These are phyloP conservation scores for Calamus simplicifolius DNA, from an alignment of 176 grass and related monocot species.

Conservation along the genomic window DNA sequence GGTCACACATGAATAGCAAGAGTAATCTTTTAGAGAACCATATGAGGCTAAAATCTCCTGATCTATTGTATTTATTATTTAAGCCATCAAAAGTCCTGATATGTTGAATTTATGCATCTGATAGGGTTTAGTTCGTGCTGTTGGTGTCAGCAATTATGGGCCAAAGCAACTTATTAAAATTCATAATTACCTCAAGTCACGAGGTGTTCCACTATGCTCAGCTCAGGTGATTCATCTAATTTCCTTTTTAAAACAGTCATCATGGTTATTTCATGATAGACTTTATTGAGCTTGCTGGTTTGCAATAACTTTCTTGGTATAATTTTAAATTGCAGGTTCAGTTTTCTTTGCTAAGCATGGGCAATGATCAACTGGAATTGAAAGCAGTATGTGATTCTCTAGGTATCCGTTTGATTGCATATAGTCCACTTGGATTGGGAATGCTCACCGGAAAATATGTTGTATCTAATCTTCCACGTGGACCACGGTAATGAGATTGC, in stretches of 20 bases:
- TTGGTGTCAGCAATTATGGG: slow-evolving; percentile 91
- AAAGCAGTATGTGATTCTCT: slow-evolving; percentile 72
- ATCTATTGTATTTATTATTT: too few species aligned
- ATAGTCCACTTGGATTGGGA: slow-evolving; percentile 79
- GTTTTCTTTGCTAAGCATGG: slow-evolving; percentile 84
- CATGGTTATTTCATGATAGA: background rate
- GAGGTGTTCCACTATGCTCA: slow-evolving; percentile 73
- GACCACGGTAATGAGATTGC: slow-evolving; percentile 46
- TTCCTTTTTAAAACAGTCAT: background rate
- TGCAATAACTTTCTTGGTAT: background rate
- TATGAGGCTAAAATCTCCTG: too few species aligned
- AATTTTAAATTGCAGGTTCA: slow-evolving; percentile 45
- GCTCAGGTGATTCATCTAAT: slow-evolving; percentile 58
- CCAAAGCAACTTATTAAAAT: slow-evolving; percentile 93
- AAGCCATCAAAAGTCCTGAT: background rate
- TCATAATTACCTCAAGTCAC: slow-evolving; percentile 50
- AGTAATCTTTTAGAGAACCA: too few species aligned
- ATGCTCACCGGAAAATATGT: slow-evolving; percentile 83
- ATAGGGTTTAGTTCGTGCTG: slow-evolving; percentile 74
- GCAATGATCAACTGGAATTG: slow-evolving; percentile 70
- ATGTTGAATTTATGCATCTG: slow-evolving; percentile 3
- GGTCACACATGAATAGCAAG: too few species aligned
- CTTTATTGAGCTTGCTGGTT: background rate
- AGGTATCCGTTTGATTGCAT: slow-evolving; percentile 69
- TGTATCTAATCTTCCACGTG: slow-evolving; percentile 54